These are phyloP conservation scores for Iris macrosiphon DNA, from an alignment of 106 monocot genomes.

Conservation along the genomic window DNA sequence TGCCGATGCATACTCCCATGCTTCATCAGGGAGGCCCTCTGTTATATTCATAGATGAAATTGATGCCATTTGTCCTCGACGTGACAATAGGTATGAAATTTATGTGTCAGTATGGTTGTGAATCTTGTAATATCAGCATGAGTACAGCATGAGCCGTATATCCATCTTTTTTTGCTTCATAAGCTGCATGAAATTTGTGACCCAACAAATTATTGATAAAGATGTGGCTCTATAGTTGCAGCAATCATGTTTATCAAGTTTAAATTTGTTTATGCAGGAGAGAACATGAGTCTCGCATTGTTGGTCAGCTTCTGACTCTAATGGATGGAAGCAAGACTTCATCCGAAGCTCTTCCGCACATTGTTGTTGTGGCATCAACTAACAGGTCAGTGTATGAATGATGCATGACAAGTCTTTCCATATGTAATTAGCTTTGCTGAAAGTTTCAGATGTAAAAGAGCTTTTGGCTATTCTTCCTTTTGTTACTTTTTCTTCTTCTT, in stretches of 20 bases:
- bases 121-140: background rate
- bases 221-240: too few species aligned
- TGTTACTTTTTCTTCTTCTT: too few species aligned
- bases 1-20: slow-evolving; percentile 64
- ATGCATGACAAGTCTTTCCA: too few species aligned
- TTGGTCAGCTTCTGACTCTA: slow-evolving; percentile 78
- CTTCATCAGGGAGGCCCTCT: slow-evolving; percentile 70
- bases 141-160: too few species aligned
- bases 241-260: background rate
- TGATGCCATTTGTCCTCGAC: slow-evolving; percentile 82
- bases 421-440: too few species aligned
- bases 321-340: slow-evolving; percentile 79
- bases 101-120: background rate
- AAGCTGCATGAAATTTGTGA: too few species aligned
- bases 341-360: slow-evolving; percentile 22
- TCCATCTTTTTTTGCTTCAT: too few species aligned
- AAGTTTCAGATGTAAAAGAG: too few species aligned
- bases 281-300: slow-evolving; percentile 79
- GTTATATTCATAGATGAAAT: slow-evolving; percentile 95
- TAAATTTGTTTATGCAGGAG: slow-evolving; percentile 32
- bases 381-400: slow-evolving; percentile 46
- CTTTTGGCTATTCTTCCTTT: too few species aligned
- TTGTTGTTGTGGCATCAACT: slow-evolving; percentile 25
- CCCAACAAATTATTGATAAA: too few species aligned
- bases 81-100: slow-evolving; percentile 35